Base-by-base conservation (phyloP, 176 grass and related monocot species). In the Cenchrus fungigraminus region DNA sequence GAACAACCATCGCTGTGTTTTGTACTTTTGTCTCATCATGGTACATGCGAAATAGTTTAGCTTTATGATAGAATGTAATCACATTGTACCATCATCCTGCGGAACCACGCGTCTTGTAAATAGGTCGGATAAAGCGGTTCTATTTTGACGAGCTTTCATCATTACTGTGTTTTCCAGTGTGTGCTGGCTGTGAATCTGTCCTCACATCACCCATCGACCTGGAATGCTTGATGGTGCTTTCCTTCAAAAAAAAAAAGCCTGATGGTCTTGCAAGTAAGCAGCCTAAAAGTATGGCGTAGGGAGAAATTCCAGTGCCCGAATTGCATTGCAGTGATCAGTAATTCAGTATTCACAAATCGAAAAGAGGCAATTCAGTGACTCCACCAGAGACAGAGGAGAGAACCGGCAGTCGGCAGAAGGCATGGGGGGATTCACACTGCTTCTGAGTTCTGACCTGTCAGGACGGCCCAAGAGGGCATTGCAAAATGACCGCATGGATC, bases 61-160 rank as follows among this genome's bases (percentile, higher is more conserved):
- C 32, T 45, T 67, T 28, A 3, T 64, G 16, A 53, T 46, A 69
- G 77, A 74, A 64, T 32, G 61, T 74, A 43, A n/a, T 63, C 53
- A 46, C 11, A 46, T 8, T 79, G 83, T 57, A 86, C 57, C 51
- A 86, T 55, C 67, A 58, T 61, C 59, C 16, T 73, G 82, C 22
- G 73, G 59, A 67, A 73, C 29, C 74, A 60, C 62, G 84, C 55
- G 56, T 76, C 65, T 76, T 88, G 80, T 88, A 88, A 64, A 88
- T 88, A 91, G 57, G 84, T 71, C 54, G 77, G 63, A 77, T 87
- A 88, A 85, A 76, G 40, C 69, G 54, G 55, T 76, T 81, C 67
- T 53, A 47, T 79, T 56, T 37, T 80, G 28, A 34, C 4, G 66
- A 86, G 66, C 20, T 67, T 79, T 8, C 71, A 6, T 72, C 71